phyloP scores from a whole-genome alignment of 2,329 filamentous ascomycete genomes.

The Colletotrichum siamense region DNA sequence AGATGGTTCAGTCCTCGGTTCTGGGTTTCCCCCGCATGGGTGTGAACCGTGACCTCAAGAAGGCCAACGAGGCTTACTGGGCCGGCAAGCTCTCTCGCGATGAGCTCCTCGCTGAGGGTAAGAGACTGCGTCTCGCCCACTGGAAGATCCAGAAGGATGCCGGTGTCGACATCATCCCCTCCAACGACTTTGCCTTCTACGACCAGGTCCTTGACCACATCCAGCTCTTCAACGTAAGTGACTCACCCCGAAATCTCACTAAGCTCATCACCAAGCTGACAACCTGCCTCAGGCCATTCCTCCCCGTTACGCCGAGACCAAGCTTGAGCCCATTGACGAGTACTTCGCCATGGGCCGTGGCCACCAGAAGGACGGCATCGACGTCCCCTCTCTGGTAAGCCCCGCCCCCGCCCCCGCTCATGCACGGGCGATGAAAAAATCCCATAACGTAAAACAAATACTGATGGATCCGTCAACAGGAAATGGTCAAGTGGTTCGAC shows the following conservation, averaged over 20 bases:
- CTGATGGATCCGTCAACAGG: constrained; percentile 37
- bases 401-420: constrained; percentile 11
- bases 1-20: constrained; percentile 74
- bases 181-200: constrained; percentile 99
- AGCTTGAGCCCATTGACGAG: constrained; percentile 87
- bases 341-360: constrained; percentile 99
- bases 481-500: constrained; percentile 99
- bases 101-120: constrained; percentile 91
- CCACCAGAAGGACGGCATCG: constrained; percentile 92
- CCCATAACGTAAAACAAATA: constrained; percentile 26
- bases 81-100: constrained; percentile 90
- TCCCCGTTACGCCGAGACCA: constrained; percentile 91
- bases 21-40: constrained; percentile 99
- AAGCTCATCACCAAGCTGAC: neutral
- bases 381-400: constrained; percentile 77
- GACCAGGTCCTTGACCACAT: constrained; percentile 98
- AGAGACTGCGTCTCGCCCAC: constrained; percentile 94
- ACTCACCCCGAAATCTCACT: neutral
- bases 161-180: constrained; percentile 96
- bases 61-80: constrained; percentile 99
- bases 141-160: constrained; percentile 99
- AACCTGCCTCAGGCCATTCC: constrained; percentile 77
- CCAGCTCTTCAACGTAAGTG: constrained; percentile 92
- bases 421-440: constrained; percentile 43
- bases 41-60: constrained; percentile 98